Base-by-base conservation (phyloP, 2,329 filamentous ascomycete species). In the Colletotrichum sp. region DNA sequence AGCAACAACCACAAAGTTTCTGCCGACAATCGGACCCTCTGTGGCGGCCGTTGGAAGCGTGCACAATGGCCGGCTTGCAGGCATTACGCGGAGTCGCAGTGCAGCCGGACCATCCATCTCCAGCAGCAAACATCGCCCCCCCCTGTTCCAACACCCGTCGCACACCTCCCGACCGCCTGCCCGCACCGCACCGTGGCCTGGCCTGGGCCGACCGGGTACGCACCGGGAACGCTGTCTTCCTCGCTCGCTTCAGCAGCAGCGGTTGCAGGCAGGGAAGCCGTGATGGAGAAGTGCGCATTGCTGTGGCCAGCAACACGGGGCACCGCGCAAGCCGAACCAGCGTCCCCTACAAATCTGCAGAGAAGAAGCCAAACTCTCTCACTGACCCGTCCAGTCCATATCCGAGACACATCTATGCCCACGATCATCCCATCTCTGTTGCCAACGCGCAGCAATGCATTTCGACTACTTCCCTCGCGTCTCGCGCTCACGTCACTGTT, bases 21-120 rank as follows among this genome's bases (percentile, higher is more conserved):
- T 69, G 70, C 73, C 70, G 74, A 76, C 70, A 76, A 74, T 52
- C 71, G 74, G 74, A 76, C 34, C 21, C 44, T 52, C 44, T 52
- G 44, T 52, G 44, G 44, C n/a, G 44, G 44, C 44, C 44, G 44
- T 52, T 52, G 44, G 44, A 52, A 52, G 44, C 44, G 44, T 21
- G 44, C 44, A 52, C n/a, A 52, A 52, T 52, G 44, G 4, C 44
- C 44, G n/a, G 44, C n/a, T 52, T 52, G 44, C n/a, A 52, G 30
- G 55, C 26, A 70, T 32, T 66, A 32, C 36, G 63, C 39, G 21
- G 55, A 26, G 55, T 30, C 24, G 55, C 55, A 59, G 21, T 59
- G 55, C 55, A 36, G 60, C 12, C 34, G 30, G 32, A 21, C 32
- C n/a, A 21, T 39, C 63, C 34, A 44, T 24, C 60, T 64, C 60